Base-by-base conservation (phyloP, 345 rosid genomes). In the Garcia nutans region DNA sequence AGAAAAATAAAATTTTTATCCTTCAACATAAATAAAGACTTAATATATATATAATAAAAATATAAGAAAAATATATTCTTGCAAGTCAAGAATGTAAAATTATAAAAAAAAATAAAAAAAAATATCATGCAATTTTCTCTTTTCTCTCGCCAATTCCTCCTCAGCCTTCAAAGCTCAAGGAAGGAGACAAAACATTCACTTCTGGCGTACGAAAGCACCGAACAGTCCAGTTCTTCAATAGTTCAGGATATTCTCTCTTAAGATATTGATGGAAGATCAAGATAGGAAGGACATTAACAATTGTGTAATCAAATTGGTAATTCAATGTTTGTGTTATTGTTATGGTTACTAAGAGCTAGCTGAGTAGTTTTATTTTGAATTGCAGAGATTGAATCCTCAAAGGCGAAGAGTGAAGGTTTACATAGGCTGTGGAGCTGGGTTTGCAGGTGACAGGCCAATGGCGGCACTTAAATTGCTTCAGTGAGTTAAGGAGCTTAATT, bases 391-490 rank as follows among this genome's bases (percentile, higher is more conserved):
- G 74, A 86, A 86, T 68, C 93, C 91, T n/a, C 68, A 55, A 67
- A 87, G 88, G 76, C 81, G 92, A 50, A 85, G 82, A 73, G 91
- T 91, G 37, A 86, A 85, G 79, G 95, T 92, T 41, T 84, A 74
- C 79, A 82, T 92, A 26, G 98, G 98, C 52, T 94, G 98, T 73
- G 97, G 98, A n/a, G 97, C 98, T 80, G 97, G 97, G 55, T 94
- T 94, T 80, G 93, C 86, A 45, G 97, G 98, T 17, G 95, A 92
- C 85, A 84, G 98, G 77, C 93, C 97, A 59, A 6, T 73, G 63
- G 95, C 93, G 0, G 97, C 97, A 52, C 88, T 89, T 24, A 94
- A 89, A 87, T 77, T 94, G 87, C 97, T 94, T 65, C 85, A 84
- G 78, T 83, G 94, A 76, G 95, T 88, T 31, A 67, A 82, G 68